Evolutionary conservation across 352 stramenopile species (phyloP), one percentile per base, ranked within the genome.

Genomic region (Phytophthora sansomeana): DNA sequence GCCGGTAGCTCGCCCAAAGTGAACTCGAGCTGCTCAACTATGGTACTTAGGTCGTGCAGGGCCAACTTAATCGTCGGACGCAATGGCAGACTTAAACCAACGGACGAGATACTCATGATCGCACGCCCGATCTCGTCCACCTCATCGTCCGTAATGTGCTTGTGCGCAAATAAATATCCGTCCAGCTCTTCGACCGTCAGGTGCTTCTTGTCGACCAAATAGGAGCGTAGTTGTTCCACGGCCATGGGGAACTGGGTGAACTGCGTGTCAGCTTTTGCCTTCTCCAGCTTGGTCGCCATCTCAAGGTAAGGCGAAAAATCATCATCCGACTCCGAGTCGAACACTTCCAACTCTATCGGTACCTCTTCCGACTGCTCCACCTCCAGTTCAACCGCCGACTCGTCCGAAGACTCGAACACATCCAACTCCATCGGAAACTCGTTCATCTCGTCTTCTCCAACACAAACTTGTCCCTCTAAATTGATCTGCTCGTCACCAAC

Each of bases 151-250:
- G 53, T 56, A 35, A 73, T 62, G 43, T 6, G 30, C 19, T 63
- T 69, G 56, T 74, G 63, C 43, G 63, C 58, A 19, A 71, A 77
- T 61, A 77, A 64, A 74, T 67, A 74, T 47, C 55, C 69, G 26
- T 75, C 67, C 29, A 69, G 26, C 11, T 72, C 56, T 14, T 48
- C 32, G 17, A 49, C 49, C 6, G 61, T 58, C 43, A 72, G n/a
- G 26, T 72, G 54, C 16, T 72, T 72, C 19, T 16, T n/a, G 1
- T 72, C 39, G 11, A 62, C 11, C 46, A 83, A 58, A 59, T 70
- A 71, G 14, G 50, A 38, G 10, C 48, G 68, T 5, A 83, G 43
- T 19, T 72, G 65, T 26, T 68, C 32, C 39, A 75, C 63, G 29
- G 68, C 43, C 13, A 32, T 36, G 4, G 72, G 68, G 21, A 80